These are phyloP conservation scores for Rutstroemia sp. DNA, from an alignment of 2,329 filamentous ascomycete genomes.

Conservation along the genomic window DNA sequence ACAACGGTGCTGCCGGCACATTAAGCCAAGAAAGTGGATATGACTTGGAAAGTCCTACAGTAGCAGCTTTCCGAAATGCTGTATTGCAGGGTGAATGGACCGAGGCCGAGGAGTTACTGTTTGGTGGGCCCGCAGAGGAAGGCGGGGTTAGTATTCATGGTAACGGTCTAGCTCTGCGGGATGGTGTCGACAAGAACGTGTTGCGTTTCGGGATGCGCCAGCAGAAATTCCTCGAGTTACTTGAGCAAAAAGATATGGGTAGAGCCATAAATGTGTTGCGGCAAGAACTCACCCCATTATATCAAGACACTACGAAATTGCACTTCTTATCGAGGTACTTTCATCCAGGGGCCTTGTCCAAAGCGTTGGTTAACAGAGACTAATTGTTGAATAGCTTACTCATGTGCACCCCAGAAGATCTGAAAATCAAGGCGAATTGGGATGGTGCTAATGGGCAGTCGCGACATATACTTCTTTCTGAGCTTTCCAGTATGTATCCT, in stretches of 20 bases:
- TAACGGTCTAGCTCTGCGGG: slow-evolving; percentile 64
- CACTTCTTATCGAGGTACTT: slow-evolving; percentile 70
- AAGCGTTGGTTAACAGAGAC: neutral
- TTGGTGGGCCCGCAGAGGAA: slow-evolving; percentile 41
- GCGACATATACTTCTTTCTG: slow-evolving; percentile 65
- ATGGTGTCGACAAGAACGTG: slow-evolving; percentile 65
- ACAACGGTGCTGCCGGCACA: slow-evolving; percentile 65
- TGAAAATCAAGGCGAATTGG: slow-evolving; percentile 74
- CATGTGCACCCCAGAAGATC: slow-evolving; percentile 78
- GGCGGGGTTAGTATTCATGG: slow-evolving; percentile 36
- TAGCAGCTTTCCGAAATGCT: slow-evolving; percentile 76
- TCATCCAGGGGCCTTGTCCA: neutral
- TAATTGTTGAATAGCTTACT: slow-evolving; percentile 52
- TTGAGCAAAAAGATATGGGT: slow-evolving; percentile 68
- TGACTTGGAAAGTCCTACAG: slow-evolving; percentile 76
- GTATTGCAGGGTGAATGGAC: slow-evolving; percentile 76
- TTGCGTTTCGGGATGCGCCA: slow-evolving; percentile 87
- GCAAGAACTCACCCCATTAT: slow-evolving; percentile 78
- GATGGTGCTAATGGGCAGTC: slow-evolving; percentile 73
- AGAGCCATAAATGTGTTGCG: slow-evolving; percentile 77
- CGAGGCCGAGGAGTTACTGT: slow-evolving; percentile 75
- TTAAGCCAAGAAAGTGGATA: slow-evolving; percentile 79
- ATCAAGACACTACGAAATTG: slow-evolving; percentile 68
- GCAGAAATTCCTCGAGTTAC: slow-evolving; percentile 88
- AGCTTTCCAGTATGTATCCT: slow-evolving; percentile 65